Base-by-base conservation (phyloP, 371 early-diverging fungal genomes). In the Actinomucor elegans region DNA sequence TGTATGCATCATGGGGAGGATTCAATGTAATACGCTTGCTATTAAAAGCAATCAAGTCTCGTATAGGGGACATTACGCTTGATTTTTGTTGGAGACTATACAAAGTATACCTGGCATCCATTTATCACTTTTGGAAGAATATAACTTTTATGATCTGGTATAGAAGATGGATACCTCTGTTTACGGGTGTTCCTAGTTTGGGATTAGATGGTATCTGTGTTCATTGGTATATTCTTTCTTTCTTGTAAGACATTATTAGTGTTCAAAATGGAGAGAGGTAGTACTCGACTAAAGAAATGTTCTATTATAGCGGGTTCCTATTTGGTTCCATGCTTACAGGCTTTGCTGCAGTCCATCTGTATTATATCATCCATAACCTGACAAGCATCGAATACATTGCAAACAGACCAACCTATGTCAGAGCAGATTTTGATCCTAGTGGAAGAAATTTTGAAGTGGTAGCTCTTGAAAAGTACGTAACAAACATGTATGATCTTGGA, bases 311-410 rank as follows among this genome's bases (percentile, higher is more conserved):
- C 4, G 55, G 55, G 0, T 54, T 60, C 28, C 21, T 64, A 10
- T 52, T 64, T 23, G 69, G 61, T 0, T 28, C 66, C 45, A 68
- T 69, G 8, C 18, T 71, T 1, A 17, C 60, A 8, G 73, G 68
- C 1, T 55, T 77, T 15, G 54, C 69, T 43, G 64, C 55, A 0
- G 40, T 65, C 15, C 77, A 77, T 60, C 34, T 61, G 9, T 63
- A 59, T 18, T 68, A 71, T 28, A 73, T 73, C 20, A 45, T 67
- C 4, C 26, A 55, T 23, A 77, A 77, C 55, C 46, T 64, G 36
- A 69, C 74, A 0, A 77, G 72, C 6, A 77, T 77, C 28, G 77
- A 77, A 59, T 54, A 69, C 34, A 59, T 69, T n/a, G 31, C 42
- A 4, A 64, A 63, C 12, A 67, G 69, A 9, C 31, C 34, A 1